Conservation (phyloP, 768 basidiomycete genomes). For the Tylopilus sp. region DNA sequence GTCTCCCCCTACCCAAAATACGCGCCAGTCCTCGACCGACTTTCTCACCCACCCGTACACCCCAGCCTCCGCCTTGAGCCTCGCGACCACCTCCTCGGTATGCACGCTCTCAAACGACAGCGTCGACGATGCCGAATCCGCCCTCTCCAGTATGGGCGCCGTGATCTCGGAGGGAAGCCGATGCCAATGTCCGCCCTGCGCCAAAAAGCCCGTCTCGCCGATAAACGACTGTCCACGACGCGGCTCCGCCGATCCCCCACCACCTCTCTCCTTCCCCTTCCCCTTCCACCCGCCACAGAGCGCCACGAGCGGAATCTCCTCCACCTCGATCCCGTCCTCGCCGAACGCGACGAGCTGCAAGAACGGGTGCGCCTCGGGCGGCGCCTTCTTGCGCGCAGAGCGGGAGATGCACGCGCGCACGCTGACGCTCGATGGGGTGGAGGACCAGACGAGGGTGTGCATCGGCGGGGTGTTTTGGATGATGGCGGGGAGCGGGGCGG, state of each 20-base stretch:
- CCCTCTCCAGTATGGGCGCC: slow-evolving; percentile 39
- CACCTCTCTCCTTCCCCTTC: slow-evolving; percentile 18
- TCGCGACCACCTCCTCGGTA: slow-evolving; percentile 46
- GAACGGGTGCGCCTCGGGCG: slow-evolving; percentile 33
- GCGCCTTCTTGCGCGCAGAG: slow-evolving; percentile 3
- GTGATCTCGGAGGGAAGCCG: slow-evolving; percentile 14
- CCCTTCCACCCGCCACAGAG: slow-evolving; percentile 26
- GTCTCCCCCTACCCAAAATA: slow-evolving; percentile 78
- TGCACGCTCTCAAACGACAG: slow-evolving; percentile 50
- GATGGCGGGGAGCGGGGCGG: slow-evolving; percentile 61
- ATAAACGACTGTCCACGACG: slow-evolving; percentile 58
- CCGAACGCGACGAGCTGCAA: slow-evolving; percentile 70
- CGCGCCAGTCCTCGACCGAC: slow-evolving; percentile 70
- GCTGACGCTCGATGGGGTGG: slow-evolving; percentile 50
- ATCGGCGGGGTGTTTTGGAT: slow-evolving; percentile 48
- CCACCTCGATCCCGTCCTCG: slow-evolving; percentile 70
- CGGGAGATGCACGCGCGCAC: slow-evolving; percentile 45
- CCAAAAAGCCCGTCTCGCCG: slow-evolving; percentile 53
- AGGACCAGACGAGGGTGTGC: slow-evolving; percentile 54
- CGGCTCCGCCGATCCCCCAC: slow-evolving; percentile 36
- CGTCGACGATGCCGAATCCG: slow-evolving; percentile 42
- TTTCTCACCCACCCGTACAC: slow-evolving; percentile 78
- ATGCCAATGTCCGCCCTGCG: slow-evolving; percentile 49
- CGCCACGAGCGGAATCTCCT: slow-evolving; percentile 58
- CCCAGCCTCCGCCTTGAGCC: slow-evolving; percentile 55